These are phyloP conservation scores for Zalaria sp. DNA, from an alignment of 2,329 filamentous ascomycete genomes.

Conservation along the genomic window DNA sequence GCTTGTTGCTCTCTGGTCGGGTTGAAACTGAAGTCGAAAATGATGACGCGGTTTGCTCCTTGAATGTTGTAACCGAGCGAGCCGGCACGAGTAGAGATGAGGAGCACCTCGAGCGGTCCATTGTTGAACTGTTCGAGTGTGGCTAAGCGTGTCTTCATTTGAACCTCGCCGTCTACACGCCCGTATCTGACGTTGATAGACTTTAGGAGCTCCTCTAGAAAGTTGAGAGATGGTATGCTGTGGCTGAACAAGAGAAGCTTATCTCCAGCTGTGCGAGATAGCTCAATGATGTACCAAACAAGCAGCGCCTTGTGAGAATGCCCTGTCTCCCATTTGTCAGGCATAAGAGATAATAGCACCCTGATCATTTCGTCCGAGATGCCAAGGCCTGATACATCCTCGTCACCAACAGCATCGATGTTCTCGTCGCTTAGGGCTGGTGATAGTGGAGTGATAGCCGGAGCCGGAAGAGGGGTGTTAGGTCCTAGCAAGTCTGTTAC, in stretches of 20 bases:
- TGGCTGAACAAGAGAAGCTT: slow-evolving; percentile 74
- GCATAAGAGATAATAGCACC: slow-evolving; percentile 9
- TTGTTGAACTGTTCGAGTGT: slow-evolving; percentile 57
- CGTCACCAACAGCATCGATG: slow-evolving; percentile 12
- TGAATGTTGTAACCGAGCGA: slow-evolving; percentile 73
- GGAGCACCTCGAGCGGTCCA: slow-evolving; percentile 42
- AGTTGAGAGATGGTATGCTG: slow-evolving; percentile 54
- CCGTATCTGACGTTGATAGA: slow-evolving; percentile 30
- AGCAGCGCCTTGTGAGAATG: slow-evolving; percentile 57
- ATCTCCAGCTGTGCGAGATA: slow-evolving; percentile 48
- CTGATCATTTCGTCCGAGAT: slow-evolving; percentile 23
- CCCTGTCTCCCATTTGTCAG: slow-evolving; percentile 4
- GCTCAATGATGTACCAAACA: slow-evolving; percentile 54
- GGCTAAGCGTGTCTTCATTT: slow-evolving; percentile 42
- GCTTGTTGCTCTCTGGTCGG: slow-evolving; percentile 76
- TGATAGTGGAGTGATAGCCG: no score
- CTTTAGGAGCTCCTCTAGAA: slow-evolving; percentile 45
- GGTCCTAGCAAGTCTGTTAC: no score
- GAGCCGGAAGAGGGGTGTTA: no score
- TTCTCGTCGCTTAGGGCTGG: slow-evolving; percentile 3
- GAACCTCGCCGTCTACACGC: slow-evolving; percentile 56
- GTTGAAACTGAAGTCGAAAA: slow-evolving; percentile 74
- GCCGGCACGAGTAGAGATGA: slow-evolving; percentile 75
- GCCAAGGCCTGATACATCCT: slow-evolving; percentile 24
- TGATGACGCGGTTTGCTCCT: slow-evolving; percentile 71